Percentiles rank a stretch among this genome's conserved stretches.
Evolutionary conservation across 305 asterid genomes (phyloP).

Genomic region (Fraxinus sp.): DNA sequence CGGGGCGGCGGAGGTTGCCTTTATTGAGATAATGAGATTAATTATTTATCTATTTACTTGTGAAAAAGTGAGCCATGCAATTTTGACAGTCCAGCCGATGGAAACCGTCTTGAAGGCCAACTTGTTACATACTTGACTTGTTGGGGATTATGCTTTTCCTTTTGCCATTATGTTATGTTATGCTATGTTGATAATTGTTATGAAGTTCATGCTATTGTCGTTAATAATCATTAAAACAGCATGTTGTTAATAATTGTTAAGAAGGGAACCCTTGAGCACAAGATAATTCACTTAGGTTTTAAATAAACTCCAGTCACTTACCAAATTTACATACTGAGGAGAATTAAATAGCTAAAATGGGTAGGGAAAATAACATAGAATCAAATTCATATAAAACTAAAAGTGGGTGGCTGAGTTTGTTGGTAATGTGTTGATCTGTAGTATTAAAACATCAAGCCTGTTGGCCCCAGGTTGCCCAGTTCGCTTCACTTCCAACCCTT

Average conservation of each 20-base stretch:
- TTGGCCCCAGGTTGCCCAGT: conserved; percentile 67
- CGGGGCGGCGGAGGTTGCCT: too few relatives aligned
- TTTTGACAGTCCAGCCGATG: not conserved
- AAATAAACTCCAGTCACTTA: not conserved
- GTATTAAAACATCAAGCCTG: conserved; percentile 9
- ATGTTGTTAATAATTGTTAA: not conserved
- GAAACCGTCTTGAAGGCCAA: not conserved
- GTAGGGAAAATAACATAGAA: not conserved
- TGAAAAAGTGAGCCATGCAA: not conserved
- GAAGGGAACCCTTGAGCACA: not conserved
- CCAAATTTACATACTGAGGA: not conserved
- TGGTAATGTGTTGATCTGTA: not conserved
- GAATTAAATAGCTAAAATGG: not conserved
- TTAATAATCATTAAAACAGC: too few relatives aligned
- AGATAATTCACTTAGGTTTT: not conserved
- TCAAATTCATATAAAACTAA: not conserved
- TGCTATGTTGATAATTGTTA: not conserved
- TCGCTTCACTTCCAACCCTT: conserved; percentile 81
- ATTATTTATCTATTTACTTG: not conserved
- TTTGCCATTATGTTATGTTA: too few relatives aligned
- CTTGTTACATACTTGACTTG: not conserved
- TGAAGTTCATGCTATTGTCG: too few relatives aligned
- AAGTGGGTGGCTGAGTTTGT: not conserved
- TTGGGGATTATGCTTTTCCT: not conserved
- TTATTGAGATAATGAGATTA: not conserved